These are phyloP conservation scores for Dianthus caryophyllus DNA, from an alignment of 148 eudicot genomes.

Conservation along the genomic window DNA sequence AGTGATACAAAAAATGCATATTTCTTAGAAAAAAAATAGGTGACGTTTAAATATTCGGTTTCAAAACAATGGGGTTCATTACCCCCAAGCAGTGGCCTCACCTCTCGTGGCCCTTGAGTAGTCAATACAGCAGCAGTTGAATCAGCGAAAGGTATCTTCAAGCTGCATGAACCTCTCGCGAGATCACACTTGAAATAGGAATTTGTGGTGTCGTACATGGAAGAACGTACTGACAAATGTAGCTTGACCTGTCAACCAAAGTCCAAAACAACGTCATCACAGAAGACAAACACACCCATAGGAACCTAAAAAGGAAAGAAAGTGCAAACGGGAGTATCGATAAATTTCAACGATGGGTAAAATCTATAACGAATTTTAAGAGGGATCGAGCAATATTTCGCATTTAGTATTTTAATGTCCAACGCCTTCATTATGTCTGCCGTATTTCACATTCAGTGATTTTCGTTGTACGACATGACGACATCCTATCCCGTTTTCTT, in stretches of 20 bases:
- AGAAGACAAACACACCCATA: constrained; percentile 1
- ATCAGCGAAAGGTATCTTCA: constrained; percentile 41
- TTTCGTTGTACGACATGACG: no score
- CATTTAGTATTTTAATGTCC: no score
- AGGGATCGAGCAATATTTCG: neutral
- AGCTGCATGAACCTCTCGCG: constrained; percentile 46
- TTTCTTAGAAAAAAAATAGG: neutral
- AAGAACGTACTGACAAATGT: constrained; percentile 36
- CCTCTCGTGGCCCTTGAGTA: constrained; percentile 57
- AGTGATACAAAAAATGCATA: neutral
- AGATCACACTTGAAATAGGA: constrained; percentile 57
- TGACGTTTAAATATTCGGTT: neutral
- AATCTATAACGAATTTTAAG: neutral
- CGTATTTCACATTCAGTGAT: no score
- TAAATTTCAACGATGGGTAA: neutral
- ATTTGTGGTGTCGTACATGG: constrained; percentile 43
- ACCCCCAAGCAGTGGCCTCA: constrained; percentile 18
- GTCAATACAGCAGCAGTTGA: constrained; percentile 65
- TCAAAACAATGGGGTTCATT: neutral
- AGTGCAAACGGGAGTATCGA: neutral
- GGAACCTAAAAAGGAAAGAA: neutral
- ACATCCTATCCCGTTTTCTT: no score
- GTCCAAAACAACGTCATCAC: constrained; percentile 2
- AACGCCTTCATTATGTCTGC: neutral
- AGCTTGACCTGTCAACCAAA: constrained; percentile 51